A percentile compares a stretch with the other conserved stretches of the same genome.
phyloP scores from a whole-genome alignment of 495 filamentous ascomycete species.

The Terfezia boudieri region DNA sequence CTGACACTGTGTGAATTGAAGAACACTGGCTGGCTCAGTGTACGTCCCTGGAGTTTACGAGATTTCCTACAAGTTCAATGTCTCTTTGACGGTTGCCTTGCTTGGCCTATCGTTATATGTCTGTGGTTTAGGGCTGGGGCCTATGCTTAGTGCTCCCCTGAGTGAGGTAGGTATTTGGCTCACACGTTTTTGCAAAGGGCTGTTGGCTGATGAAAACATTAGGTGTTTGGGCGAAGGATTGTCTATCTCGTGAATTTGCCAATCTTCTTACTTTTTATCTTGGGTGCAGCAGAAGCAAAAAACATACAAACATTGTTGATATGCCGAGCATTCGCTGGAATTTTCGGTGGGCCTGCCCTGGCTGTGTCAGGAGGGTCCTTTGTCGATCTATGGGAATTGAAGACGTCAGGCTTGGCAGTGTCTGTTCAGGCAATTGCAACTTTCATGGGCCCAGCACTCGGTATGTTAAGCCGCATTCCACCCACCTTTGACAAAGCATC shows the following conservation, averaged over 20 bases:
- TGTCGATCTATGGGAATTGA: constrained; percentile 19
- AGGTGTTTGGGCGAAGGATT: constrained; percentile 43
- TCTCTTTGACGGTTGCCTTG: constrained; percentile 36
- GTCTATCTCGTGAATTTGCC: constrained; percentile 43
- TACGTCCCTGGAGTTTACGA: constrained; percentile 32
- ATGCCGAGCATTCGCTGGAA: constrained; percentile 55
- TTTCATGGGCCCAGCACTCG: constrained; percentile 17
- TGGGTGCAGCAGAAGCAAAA: constrained; percentile 35
- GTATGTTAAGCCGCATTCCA: constrained; percentile 2
- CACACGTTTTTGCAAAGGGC: neutral
- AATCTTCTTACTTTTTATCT: constrained; percentile 45
- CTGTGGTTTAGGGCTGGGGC: constrained; percentile 46
- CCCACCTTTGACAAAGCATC: neutral
- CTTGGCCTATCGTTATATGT: constrained; percentile 56
- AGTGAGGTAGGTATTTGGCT: constrained; percentile 29
- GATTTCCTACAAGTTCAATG: constrained; percentile 35
- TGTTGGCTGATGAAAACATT: neutral
- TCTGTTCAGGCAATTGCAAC: constrained; percentile 19
- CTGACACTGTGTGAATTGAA: neutral
- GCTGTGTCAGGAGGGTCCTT: constrained; percentile 18
- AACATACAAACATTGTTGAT: constrained; percentile 46
- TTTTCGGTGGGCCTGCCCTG: constrained; percentile 34
- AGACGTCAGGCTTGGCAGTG: constrained; percentile 16
- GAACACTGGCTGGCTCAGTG: constrained; percentile 17
- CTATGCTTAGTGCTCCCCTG: constrained; percentile 42